Evolutionary conservation across 345 rosid genomes (phyloP).

Genomic region (Erucastrum elatum): DNA sequence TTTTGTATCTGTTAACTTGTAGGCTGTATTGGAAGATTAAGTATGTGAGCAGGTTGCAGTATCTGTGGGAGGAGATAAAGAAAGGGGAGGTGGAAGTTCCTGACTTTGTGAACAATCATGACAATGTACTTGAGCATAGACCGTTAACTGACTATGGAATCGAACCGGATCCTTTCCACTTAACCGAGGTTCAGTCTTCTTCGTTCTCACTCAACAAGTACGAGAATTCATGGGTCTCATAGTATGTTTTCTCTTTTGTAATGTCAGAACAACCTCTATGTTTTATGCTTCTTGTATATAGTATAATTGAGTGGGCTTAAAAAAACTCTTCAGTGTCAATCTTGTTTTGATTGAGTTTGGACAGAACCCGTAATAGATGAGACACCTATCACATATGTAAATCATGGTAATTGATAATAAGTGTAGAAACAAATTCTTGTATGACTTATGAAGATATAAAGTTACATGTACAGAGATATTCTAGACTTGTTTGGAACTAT

Average conservation of each 20-base stretch:
- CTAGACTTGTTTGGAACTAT: background rate
- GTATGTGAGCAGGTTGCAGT: slow-evolving; percentile 87
- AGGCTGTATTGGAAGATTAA: slow-evolving; percentile 93
- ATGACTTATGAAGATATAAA: background rate
- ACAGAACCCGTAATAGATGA: background rate
- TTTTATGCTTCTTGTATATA: slow-evolving; percentile 18
- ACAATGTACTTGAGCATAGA: slow-evolving; percentile 80
- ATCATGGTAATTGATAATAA: too few species aligned
- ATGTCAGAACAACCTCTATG: background rate
- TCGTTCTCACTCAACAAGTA: slow-evolving; percentile 60
- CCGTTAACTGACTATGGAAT: slow-evolving; percentile 92
- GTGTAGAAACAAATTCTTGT: background rate
- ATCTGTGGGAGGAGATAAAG: slow-evolving; percentile 80
- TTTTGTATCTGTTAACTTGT: background rate
- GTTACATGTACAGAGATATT: slow-evolving; percentile 2
- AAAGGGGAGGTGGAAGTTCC: slow-evolving; percentile 88
- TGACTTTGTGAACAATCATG: slow-evolving; percentile 73
- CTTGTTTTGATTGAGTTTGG: slow-evolving; percentile 7
- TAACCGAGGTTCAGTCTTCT: slow-evolving; percentile 58
- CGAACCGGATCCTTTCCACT: slow-evolving; percentile 76
- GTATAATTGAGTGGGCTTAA: background rate
- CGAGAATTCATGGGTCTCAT: slow-evolving; percentile 64
- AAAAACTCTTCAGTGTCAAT: slow-evolving; percentile 2
- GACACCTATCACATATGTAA: too few species aligned
- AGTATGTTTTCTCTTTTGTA: slow-evolving; percentile 31